Base-by-base conservation (phyloP, 2,329 filamentous ascomycete species). In the Aspergillus glaucus region DNA sequence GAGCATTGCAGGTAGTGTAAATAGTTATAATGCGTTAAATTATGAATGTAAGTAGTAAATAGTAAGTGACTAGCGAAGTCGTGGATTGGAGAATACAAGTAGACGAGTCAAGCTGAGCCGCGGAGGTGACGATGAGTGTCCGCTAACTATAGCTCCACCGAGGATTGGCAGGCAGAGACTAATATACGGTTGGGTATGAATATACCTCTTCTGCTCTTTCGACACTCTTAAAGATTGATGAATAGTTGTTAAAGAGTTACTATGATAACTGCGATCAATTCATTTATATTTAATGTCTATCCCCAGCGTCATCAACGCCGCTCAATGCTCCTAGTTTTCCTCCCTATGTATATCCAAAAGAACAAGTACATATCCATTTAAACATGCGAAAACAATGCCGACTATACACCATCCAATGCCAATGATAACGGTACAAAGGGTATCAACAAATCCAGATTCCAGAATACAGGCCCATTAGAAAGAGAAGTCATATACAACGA, bases 1-100 rank as follows among this genome's bases (percentile, higher is more conserved):
- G 57, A 69, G 59, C 67, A 70, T 70, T 60, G 60, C 64, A 19
- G 12, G 15, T 15, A 3, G 36, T 48, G 4, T 22, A 22, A 6
- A 22, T 22, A 22, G 22, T 41, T 14, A 41, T 44, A 26, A 22
- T 28, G 4, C 15, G 24, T 44, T 43, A 17, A 30, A 10, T 17
- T 36, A 15, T 34, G 17, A 42, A 41, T 14, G 32, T 5, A 37
- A 24, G 19, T n/a, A 32, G 12, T 22, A 46, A 36, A 22, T 36
- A 39, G 47, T 22, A 43, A 44, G 43, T 44, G 28, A 12, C 10
- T 12, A 3, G 4, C 4, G 26, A 19, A 17, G n/a, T n/a, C 6
- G 34, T 37, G 6, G 17, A 17, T 37, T 37, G n/a, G n/a, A 7
- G n/a, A 37, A n/a, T 37, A 37, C 34, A 42, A 19, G 36, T 39